phyloP scores from a whole-genome alignment of 805 yeast species.

The Starmerella roubikii region DNA sequence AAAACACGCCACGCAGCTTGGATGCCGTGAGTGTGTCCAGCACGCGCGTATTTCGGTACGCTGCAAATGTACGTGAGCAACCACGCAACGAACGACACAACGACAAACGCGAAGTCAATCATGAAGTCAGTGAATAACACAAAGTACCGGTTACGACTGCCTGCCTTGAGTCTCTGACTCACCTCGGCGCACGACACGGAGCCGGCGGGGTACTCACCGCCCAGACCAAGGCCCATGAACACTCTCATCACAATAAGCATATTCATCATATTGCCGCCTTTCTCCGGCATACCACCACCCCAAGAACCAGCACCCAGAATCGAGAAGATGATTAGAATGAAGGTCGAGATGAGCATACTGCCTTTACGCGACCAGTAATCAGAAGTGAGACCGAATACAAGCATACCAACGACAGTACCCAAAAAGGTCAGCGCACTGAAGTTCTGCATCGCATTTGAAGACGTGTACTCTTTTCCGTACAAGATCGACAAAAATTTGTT shows the following conservation, averaged over 20 bases:
- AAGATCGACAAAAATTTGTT: slow-evolving; percentile 52
- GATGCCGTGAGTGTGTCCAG: slow-evolving; percentile 38
- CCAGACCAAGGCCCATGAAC: slow-evolving; percentile 81
- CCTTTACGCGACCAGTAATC: slow-evolving; percentile 69
- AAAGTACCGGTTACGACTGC: slow-evolving; percentile 78
- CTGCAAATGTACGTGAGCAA: slow-evolving; percentile 74
- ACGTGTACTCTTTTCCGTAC: slow-evolving; percentile 48
- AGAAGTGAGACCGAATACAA: slow-evolving; percentile 64
- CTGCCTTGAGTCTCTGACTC: slow-evolving; percentile 61
- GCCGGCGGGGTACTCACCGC: slow-evolving; percentile 91
- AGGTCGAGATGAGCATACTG: slow-evolving; percentile 72
- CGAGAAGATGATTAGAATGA: slow-evolving; percentile 62
- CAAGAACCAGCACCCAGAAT: slow-evolving; percentile 73
- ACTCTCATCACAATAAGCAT: slow-evolving; percentile 76
- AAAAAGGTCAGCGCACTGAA: slow-evolving; percentile 81
- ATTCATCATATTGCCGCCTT: slow-evolving; percentile 63
- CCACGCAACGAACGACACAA: slow-evolving; percentile 73
- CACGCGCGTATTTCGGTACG: slow-evolving; percentile 17
- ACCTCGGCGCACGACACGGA: slow-evolving; percentile 92
- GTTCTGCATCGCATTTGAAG: slow-evolving; percentile 60
- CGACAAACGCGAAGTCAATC: slow-evolving; percentile 81
- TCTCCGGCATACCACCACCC: slow-evolving; percentile 49
- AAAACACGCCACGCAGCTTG: slow-evolving; percentile 86
- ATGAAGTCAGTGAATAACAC: slow-evolving; percentile 76
- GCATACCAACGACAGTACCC: slow-evolving; percentile 82